These are phyloP conservation scores for Tylopilus sp. DNA, from an alignment of 768 basidiomycete genomes.

Conservation along the genomic window DNA sequence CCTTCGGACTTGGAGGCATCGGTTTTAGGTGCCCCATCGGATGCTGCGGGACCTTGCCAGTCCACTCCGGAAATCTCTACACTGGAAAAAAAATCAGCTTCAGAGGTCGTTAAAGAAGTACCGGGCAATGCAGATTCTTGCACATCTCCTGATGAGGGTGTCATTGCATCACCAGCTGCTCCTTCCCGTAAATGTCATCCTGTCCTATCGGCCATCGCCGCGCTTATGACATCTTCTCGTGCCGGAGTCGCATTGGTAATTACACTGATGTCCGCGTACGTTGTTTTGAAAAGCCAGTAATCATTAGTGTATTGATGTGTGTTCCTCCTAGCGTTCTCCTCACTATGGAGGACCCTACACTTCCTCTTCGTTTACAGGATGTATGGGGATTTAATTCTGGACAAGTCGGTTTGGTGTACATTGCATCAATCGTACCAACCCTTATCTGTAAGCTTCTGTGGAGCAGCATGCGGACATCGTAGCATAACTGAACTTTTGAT, in stretches of 20 bases:
- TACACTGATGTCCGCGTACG: conserved; percentile 54
- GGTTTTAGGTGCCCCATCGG: background rate
- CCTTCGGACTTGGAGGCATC: conserved; percentile 8
- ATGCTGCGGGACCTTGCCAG: background rate
- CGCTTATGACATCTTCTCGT: conserved; percentile 43
- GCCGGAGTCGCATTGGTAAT: conserved; percentile 45
- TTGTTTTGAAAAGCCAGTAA: background rate
- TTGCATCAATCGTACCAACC: conserved; percentile 61
- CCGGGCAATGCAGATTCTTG: background rate
- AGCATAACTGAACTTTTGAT: background rate
- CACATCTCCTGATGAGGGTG: background rate
- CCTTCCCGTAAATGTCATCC: conserved; percentile 30
- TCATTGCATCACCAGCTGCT: conserved; percentile 1
- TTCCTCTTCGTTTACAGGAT: conserved; percentile 51
- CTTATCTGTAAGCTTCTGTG: conserved; percentile 50
- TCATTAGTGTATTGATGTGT: background rate
- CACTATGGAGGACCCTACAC: conserved; percentile 52
- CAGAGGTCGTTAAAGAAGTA: background rate
- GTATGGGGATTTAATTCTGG: conserved; percentile 45
- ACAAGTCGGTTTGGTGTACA: conserved; percentile 61
- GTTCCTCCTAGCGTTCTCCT: conserved; percentile 38
- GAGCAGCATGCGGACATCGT: background rate
- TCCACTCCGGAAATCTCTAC: background rate
- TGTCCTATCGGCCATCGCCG: conserved; percentile 40
- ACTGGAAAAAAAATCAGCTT: background rate